phyloP scores from a whole-genome alignment of 2,329 filamentous ascomycete species.

The Ophiostoma sp. region DNA sequence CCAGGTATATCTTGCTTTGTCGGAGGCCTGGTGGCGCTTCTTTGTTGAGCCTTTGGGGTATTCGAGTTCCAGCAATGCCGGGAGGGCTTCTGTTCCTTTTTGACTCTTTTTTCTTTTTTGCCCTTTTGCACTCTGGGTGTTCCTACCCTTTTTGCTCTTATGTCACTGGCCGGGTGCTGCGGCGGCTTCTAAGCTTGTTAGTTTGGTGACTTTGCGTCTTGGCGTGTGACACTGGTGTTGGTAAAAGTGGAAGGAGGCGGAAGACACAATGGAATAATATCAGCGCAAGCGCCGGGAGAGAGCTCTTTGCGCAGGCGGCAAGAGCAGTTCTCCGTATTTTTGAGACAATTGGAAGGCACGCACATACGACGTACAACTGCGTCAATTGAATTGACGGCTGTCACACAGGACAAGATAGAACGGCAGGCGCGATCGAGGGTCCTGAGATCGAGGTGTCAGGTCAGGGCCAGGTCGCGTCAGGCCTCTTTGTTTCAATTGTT shows the following conservation, averaged over 20 bases:
- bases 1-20: not conserved
- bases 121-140: not conserved
- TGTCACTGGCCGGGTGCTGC: constrained; percentile 14
- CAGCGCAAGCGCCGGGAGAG: constrained; percentile 1
- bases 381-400: not conserved
- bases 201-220: not conserved
- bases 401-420: not conserved
- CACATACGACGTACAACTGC: not conserved
- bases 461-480: not conserved
- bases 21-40: not conserved
- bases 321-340: not conserved
- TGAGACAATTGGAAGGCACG: not conserved
- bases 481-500: not conserved
- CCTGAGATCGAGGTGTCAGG: not conserved
- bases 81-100: not conserved
- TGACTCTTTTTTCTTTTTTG: not conserved
- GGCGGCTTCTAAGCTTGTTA: not conserved
- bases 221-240: not conserved
- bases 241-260: constrained; percentile 1
- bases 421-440: constrained; percentile 4
- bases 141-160: not conserved
- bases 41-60: not conserved
- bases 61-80: not conserved
- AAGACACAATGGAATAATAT: not conserved
- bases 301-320: not conserved